Percentiles rank a stretch among this genome's conserved stretches.
Conservation (phyloP, 352 stramenopile genomes). For the Pythium sukuiense region DNA sequence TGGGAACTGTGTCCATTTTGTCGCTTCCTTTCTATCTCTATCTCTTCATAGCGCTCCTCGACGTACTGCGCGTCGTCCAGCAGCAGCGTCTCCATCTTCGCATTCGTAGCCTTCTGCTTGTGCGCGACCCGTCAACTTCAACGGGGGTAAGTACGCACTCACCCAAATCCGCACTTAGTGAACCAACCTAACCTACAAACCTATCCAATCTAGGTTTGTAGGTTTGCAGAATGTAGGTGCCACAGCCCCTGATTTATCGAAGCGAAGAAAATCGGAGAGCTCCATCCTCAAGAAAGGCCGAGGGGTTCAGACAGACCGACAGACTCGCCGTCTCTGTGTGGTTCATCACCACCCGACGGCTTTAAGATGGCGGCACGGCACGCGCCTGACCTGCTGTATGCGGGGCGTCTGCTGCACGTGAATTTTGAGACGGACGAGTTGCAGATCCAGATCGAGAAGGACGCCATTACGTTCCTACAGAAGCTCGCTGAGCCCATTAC, state of each 20-base stretch:
- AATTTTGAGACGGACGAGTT: slow-evolving; percentile 42
- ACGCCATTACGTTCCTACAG: slow-evolving; percentile 74
- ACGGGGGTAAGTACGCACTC: slow-evolving; percentile 17
- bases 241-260: slow-evolving; percentile 2
- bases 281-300: background rate
- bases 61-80: slow-evolving; percentile 48
- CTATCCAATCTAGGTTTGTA: slow-evolving; percentile 18
- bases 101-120: background rate
- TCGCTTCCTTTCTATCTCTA: slow-evolving; percentile 28
- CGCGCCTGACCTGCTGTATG: slow-evolving; percentile 55
- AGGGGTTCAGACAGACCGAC: background rate
- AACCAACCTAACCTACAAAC: background rate
- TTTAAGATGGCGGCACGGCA: slow-evolving; percentile 8
- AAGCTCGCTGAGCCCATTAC: slow-evolving; percentile 61
- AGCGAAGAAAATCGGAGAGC: slow-evolving; percentile 7
- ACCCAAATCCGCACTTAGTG: slow-evolving; percentile 8
- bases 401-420: slow-evolving; percentile 59
- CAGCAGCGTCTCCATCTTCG: slow-evolving; percentile 58
- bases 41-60: slow-evolving; percentile 41
- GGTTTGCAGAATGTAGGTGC: background rate
- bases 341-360: background rate
- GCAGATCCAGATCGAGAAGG: slow-evolving; percentile 70
- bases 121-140: slow-evolving; percentile 25
- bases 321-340: too few species aligned
- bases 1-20: background rate